Evolutionary conservation across 2,329 filamentous ascomycete genomes (phyloP).

Genomic region (Hypomyces rosellus): DNA sequence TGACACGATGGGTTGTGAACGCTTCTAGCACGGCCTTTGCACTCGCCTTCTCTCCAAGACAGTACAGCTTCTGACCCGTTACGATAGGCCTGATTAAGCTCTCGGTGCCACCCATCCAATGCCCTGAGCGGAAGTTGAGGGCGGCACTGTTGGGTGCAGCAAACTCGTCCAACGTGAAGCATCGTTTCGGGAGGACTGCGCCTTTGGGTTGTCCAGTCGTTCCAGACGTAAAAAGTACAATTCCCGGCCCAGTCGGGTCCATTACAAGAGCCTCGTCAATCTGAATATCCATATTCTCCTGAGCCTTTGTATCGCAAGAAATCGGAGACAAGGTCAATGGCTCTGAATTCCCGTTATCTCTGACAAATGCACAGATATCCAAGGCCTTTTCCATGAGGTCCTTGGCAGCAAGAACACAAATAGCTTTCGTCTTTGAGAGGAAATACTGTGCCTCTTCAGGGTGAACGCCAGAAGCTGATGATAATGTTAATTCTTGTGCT

Average conservation of each 20-base stretch:
- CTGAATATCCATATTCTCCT: background rate
- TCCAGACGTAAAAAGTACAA: constrained; percentile 49
- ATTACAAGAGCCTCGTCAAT: constrained; percentile 4
- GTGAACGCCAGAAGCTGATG: constrained; percentile 6
- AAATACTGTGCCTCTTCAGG: constrained; percentile 12
- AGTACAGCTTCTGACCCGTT: constrained; percentile 8
- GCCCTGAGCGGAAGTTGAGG: constrained; percentile 10
- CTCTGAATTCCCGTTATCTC: constrained; percentile 14
- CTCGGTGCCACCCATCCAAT: constrained; percentile 13
- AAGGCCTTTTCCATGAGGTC: background rate
- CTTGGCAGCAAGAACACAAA: constrained; percentile 3
- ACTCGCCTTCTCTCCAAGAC: constrained; percentile 3
- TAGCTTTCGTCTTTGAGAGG: constrained; percentile 4
- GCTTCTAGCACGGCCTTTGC: constrained; percentile 4
- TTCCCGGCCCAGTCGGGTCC: constrained; percentile 7
- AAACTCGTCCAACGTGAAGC: background rate
- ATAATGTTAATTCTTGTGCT: background rate
- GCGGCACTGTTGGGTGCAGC: background rate
- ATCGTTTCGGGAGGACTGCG: constrained; percentile 49
- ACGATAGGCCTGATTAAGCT: constrained; percentile 6
- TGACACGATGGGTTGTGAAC: constrained; percentile 9
- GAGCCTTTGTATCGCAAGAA: constrained; percentile 1
- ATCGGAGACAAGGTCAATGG: background rate
- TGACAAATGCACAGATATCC: background rate
- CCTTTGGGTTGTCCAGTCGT: constrained; percentile 42